Evolutionary conservation across 164 flowering plant genomes (phyloP), one percentile per base, ranked within the genome.

Genomic region (Vitis labrusca): DNA sequence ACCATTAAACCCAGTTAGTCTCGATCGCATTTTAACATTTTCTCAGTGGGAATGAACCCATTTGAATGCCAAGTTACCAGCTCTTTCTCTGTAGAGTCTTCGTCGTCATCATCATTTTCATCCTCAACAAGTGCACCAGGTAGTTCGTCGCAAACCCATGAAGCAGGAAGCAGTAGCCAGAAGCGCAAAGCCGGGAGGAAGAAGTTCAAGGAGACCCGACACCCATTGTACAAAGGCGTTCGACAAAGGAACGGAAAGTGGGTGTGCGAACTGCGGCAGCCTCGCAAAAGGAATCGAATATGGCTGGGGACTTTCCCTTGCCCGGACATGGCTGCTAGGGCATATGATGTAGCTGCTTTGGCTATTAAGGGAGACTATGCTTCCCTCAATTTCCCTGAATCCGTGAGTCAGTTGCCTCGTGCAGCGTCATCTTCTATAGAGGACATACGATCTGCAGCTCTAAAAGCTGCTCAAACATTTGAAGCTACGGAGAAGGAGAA

Each of bases 191-290:
- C 77, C 0, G 81, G 78, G 3, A 57, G 78, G 63, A 78, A 71
- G 67, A 78, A 78, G 75, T 78, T 78, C 50, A 70, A 63, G 29
- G 78, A 78, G 64, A 78, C 78, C 1, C 56, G 79, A 0, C 79
- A 79, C 65, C 82, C 82, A 1, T 32, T 75, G 6, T 79, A 79
- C 66, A 64, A 56, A 29, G 82, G 82, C 3, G 76, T 79, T 2
- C 50, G 82, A 32, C 50, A 49, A 15, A 65, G 79, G 59, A 72
- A 70, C 5, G 74, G 72, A 7, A 79, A 75, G 56, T 79, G 82
- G 82, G 82, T 79, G 8, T 75, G 72, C 61, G 79, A 79, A 73
- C 64, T 73, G 0, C 53, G 82, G 7, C 71, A 63, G 67, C 81
- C 78, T 0, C 50, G 73, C 71, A 73, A 53, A 47, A 65, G 66